Percentiles rank a stretch among this genome's conserved stretches.
These are phyloP conservation scores for Ogataea kodamae DNA, from an alignment of 805 yeast species.

Conservation along the genomic window DNA sequence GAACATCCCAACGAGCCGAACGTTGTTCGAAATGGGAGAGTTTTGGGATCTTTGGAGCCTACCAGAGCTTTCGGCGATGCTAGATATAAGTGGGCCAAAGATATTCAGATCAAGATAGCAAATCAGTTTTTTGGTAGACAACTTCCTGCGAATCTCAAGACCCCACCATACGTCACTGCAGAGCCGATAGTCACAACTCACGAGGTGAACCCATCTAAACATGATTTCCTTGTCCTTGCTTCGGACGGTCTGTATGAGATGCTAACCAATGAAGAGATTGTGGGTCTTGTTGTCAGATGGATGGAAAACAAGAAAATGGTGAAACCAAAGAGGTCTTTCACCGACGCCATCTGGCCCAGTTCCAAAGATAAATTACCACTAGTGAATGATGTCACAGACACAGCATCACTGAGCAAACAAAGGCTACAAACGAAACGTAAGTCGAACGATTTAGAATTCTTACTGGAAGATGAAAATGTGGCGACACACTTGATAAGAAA, in stretches of 20 bases:
- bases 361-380: constrained; percentile 47
- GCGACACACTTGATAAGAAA: constrained; percentile 92
- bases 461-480: constrained; percentile 81
- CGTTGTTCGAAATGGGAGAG: constrained; percentile 81
- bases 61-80: constrained; percentile 97
- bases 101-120: constrained; percentile 70
- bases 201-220: constrained; percentile 61
- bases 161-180: constrained; percentile 98
- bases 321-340: constrained; percentile 44
- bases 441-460: constrained; percentile 37
- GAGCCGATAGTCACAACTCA: constrained; percentile 89
- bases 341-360: constrained; percentile 37
- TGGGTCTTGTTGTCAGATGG: constrained; percentile 91
- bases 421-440: constrained; percentile 72
- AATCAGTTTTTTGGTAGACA: constrained; percentile 77
- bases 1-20: constrained; percentile 93
- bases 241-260: constrained; percentile 93
- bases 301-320: constrained; percentile 69
- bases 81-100: constrained; percentile 75
- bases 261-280: constrained; percentile 88
- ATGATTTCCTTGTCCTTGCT: constrained; percentile 87
- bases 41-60: constrained; percentile 91
- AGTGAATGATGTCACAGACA: constrained; percentile 59
- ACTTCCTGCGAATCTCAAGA: constrained; percentile 66
- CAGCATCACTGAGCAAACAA: constrained; percentile 49